A percentile compares a stretch with the other conserved stretches of the same genome.
phyloP scores from a whole-genome alignment of 208 protist genomes.

The Wallacemonas rigidus region DNA sequence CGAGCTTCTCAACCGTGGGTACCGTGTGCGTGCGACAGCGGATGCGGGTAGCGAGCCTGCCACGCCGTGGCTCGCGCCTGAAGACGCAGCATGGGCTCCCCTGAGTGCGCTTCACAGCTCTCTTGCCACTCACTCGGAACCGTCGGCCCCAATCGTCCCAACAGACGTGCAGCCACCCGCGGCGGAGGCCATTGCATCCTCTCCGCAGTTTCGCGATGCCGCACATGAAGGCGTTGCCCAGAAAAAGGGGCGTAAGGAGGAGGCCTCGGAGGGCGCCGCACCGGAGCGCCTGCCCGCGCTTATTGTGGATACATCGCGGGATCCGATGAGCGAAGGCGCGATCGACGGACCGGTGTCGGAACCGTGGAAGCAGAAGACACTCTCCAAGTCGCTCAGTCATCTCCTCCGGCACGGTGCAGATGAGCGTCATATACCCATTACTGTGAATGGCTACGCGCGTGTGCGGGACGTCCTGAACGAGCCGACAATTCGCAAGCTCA shows the following conservation, averaged over 20 bases:
- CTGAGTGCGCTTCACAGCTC: conserved; percentile 19
- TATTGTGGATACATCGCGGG: conserved; percentile 26
- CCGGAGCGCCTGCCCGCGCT: not conserved
- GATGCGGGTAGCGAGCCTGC: not conserved
- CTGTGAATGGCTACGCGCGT: conserved; percentile 59
- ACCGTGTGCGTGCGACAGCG: conserved; percentile 43
- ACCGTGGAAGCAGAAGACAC: conserved; percentile 20
- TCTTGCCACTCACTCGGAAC: not conserved
- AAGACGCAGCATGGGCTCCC: conserved; percentile 9
- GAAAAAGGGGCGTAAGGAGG: not conserved
- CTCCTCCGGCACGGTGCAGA: conserved; percentile 80
- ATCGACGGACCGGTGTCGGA: not conserved
- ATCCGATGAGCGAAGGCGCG: conserved; percentile 32
- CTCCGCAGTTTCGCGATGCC: not conserved
- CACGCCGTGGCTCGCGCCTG: conserved; percentile 11
- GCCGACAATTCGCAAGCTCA: conserved; percentile 17
- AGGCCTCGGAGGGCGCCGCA: not conserved
- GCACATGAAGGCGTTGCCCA: not conserved
- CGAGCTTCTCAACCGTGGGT: conserved; percentile 44
- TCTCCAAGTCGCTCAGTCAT: conserved; percentile 62
- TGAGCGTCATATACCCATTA: conserved; percentile 50
- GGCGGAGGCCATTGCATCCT: no score
- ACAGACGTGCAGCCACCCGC: no score
- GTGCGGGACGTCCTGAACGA: conserved; percentile 52
- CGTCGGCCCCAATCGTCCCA: no score